A percentile compares a stretch with the other conserved stretches of the same genome.
phyloP scores from a whole-genome alignment of 2,329 filamentous ascomycete species.

The Pyricularia grisea region DNA sequence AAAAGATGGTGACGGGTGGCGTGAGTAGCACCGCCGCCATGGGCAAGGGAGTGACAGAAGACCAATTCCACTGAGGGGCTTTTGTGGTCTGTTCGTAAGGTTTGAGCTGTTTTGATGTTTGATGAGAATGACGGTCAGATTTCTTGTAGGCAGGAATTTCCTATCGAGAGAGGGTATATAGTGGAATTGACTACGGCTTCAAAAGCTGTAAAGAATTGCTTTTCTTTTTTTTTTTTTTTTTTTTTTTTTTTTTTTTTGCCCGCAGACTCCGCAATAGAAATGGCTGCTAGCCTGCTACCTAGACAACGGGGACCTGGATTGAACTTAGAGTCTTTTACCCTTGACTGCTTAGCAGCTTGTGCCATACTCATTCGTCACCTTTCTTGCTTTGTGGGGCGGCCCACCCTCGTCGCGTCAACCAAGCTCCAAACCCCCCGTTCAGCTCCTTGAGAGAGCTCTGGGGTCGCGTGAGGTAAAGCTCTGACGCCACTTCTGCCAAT shows the following conservation, averaged over 20 bases:
- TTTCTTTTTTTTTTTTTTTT: too few species aligned
- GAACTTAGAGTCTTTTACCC: too few species aligned
- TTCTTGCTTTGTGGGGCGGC: neutral
- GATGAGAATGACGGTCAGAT: neutral
- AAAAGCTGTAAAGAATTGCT: neutral
- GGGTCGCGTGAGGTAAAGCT: neutral
- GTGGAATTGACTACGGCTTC: neutral
- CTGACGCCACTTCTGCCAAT: neutral
- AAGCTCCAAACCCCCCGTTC: neutral
- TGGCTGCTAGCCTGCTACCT: too few species aligned
- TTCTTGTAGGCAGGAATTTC: neutral
- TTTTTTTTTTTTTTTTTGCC: neutral
- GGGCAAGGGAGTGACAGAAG: slow-evolving; percentile 96
- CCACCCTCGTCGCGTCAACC: neutral
- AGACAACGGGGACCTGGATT: too few species aligned
- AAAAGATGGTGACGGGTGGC: slow-evolving; percentile 96
- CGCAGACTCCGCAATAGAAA: too few species aligned
- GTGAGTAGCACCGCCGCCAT: slow-evolving; percentile 89
- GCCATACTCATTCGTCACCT: neutral
- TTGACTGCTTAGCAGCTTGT: neutral
- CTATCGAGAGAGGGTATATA: neutral
- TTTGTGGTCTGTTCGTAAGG: neutral
- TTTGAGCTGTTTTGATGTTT: neutral
- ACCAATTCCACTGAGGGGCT: slow-evolving; percentile 65
- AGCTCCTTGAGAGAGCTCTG: neutral